Evolutionary conservation across 2,329 filamentous ascomycete species (phyloP).

Genomic region (Onygenales sp.): DNA sequence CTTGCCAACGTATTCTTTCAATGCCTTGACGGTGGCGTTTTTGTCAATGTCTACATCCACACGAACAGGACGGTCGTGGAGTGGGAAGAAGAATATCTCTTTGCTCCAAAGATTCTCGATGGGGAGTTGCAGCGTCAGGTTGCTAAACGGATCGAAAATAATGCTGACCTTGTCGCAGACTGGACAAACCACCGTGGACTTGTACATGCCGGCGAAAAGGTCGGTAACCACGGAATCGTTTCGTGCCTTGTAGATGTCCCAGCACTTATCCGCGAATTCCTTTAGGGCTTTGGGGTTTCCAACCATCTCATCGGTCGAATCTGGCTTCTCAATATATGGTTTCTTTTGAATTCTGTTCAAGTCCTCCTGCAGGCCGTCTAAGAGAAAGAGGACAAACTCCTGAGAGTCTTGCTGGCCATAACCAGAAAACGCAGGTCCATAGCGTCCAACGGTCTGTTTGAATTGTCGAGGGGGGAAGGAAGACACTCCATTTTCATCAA

Average conservation of each 20-base stretch:
- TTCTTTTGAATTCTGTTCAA: slow-evolving; percentile 90
- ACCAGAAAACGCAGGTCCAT: slow-evolving; percentile 78
- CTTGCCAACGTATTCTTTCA: slow-evolving; percentile 45
- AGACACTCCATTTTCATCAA: slow-evolving; percentile 55
- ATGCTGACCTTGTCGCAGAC: slow-evolving; percentile 92
- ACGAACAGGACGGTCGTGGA: slow-evolving; percentile 59
- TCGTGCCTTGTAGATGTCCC: slow-evolving; percentile 81
- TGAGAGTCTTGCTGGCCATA: slow-evolving; percentile 97
- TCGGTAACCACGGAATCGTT: slow-evolving; percentile 95
- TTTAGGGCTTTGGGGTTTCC: slow-evolving; percentile 69
- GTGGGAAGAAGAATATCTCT: slow-evolving; percentile 65
- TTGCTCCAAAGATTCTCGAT: slow-evolving; percentile 75
- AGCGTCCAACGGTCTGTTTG: slow-evolving; percentile 71
- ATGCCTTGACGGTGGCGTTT: slow-evolving; percentile 49
- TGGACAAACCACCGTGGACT: slow-evolving; percentile 90
- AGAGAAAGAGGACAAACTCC: slow-evolving; percentile 87
- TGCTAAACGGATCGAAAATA: slow-evolving; percentile 96
- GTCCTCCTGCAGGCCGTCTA: slow-evolving; percentile 92
- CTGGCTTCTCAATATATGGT: slow-evolving; percentile 93
- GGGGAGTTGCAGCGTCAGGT: slow-evolving; percentile 81
- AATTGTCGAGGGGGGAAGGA: slow-evolving; percentile 72
- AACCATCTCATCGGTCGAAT: slow-evolving; percentile 95
- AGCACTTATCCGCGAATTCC: slow-evolving; percentile 77
- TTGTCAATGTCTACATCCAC: slow-evolving; percentile 70
- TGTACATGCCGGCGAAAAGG: slow-evolving; percentile 95